phyloP scores from a whole-genome alignment of 768 basidiomycete species.

The Amyloporia xantha region DNA sequence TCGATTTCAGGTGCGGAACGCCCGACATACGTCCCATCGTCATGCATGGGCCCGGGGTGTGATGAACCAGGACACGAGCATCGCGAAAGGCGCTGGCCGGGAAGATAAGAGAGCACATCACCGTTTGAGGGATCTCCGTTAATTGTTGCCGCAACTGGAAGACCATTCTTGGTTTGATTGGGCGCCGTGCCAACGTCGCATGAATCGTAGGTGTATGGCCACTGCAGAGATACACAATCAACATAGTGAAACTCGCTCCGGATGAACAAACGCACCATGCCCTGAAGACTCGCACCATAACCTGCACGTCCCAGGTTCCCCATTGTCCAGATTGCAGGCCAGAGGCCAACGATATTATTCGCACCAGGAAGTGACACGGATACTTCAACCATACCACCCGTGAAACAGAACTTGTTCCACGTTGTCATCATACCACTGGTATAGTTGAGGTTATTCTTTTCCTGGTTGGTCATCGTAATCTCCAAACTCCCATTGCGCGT shows the following conservation, averaged over 20 bases:
- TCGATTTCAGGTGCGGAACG: conserved; percentile 88
- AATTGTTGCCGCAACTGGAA: conserved; percentile 53
- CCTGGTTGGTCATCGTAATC: conserved; percentile 49
- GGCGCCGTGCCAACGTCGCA: conserved; percentile 57
- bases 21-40: conserved; percentile 73
- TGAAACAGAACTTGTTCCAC: conserved; percentile 88
- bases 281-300: conserved; percentile 82
- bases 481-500: conserved; percentile 36
- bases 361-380: conserved; percentile 61
- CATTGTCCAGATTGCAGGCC: conserved; percentile 54
- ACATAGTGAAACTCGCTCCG: not conserved
- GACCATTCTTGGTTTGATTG: conserved; percentile 73
- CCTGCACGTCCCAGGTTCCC: conserved; percentile 84
- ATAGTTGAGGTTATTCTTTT: conserved; percentile 37
- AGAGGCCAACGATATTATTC: conserved; percentile 43
- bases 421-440: conserved; percentile 43
- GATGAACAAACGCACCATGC: conserved; percentile 53
- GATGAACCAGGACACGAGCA: conserved; percentile 81
- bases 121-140: conserved; percentile 46
- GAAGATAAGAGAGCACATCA: conserved; percentile 55
- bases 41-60: conserved; percentile 75
- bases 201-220: conserved; percentile 78
- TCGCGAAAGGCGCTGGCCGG: conserved; percentile 79
- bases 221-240: no score
- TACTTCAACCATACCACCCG: conserved; percentile 69